phyloP scores from a whole-genome alignment of 371 early-diverging fungal genomes.

The Mortierella sp. region DNA sequence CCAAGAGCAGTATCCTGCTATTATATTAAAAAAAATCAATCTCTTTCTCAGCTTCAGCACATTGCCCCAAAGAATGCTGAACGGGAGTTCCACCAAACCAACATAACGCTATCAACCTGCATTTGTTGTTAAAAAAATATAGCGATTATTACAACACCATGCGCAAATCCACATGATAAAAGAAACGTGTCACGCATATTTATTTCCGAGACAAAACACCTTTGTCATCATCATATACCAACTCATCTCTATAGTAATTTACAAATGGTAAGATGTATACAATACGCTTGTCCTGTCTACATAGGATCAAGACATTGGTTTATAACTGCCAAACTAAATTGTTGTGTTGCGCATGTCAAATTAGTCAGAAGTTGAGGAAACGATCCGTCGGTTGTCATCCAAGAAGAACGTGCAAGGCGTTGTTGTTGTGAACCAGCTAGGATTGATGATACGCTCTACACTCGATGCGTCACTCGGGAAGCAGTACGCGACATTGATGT shows the following conservation, averaged over 20 bases:
- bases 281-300: no score
- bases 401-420: conserved; percentile 89
- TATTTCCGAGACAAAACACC: background rate
- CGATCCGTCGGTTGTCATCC: conserved; percentile 85
- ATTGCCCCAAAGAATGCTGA: no score
- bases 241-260: background rate
- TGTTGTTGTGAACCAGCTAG: conserved; percentile 81
- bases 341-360: background rate
- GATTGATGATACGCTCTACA: conserved; percentile 91
- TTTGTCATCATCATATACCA: background rate
- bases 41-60: no score
- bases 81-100: no score
- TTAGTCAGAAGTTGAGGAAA: conserved; percentile 90
- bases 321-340: background rate
- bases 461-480: conserved; percentile 83
- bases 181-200: background rate
- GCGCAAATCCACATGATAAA: background rate
- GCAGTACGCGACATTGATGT: conserved; percentile 83
- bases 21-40: no score
- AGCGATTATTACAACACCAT: no score
- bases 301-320: background rate
- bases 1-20: no score
- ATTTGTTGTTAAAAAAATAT: no score
- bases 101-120: no score
- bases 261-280: background rate